Percentiles rank a stretch among this genome's conserved stretches.
Conservation (phyloP, 148 eudicot genomes). For the Diospyros lotus region DNA sequence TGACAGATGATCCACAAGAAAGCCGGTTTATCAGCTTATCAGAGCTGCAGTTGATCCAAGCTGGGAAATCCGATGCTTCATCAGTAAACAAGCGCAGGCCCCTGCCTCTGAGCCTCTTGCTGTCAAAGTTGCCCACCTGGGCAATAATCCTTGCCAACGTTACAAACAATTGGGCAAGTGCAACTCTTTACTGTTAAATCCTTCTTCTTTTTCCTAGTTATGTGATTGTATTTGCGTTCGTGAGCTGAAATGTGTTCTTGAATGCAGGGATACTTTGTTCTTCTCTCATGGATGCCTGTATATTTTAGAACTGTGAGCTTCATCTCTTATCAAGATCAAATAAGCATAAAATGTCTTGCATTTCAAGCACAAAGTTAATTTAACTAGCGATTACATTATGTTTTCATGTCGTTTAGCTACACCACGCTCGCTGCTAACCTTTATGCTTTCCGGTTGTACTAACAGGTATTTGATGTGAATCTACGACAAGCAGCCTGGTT, state of each 20-base stretch:
- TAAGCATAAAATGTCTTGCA: too few relatives aligned
- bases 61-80: conserved; percentile 48
- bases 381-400: too few relatives aligned
- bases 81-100: conserved; percentile 25
- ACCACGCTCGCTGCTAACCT: neutral
- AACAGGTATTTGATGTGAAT: conserved; percentile 74
- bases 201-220: neutral
- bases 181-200: neutral
- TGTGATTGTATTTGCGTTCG: neutral
- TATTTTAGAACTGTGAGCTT: conserved; percentile 75
- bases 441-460: neutral
- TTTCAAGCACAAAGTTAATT: too few relatives aligned
- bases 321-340: too few relatives aligned
- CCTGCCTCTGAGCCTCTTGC: conserved; percentile 40
- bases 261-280: conserved; percentile 97
- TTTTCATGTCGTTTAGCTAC: neutral
- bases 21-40: conserved; percentile 41
- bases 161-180: conserved; percentile 86
- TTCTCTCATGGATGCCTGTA: conserved; percentile 97
- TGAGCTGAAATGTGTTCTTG: neutral
- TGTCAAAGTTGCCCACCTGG: conserved; percentile 88
- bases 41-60: conserved; percentile 65
- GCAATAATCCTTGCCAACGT: conserved; percentile 81
- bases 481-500: conserved; percentile 97
- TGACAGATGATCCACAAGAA: conserved; percentile 66